A percentile compares a stretch with the other conserved stretches of the same genome.
phyloP scores from a whole-genome alignment of 2,329 filamentous ascomycete genomes.

The Aspergillus candidus region DNA sequence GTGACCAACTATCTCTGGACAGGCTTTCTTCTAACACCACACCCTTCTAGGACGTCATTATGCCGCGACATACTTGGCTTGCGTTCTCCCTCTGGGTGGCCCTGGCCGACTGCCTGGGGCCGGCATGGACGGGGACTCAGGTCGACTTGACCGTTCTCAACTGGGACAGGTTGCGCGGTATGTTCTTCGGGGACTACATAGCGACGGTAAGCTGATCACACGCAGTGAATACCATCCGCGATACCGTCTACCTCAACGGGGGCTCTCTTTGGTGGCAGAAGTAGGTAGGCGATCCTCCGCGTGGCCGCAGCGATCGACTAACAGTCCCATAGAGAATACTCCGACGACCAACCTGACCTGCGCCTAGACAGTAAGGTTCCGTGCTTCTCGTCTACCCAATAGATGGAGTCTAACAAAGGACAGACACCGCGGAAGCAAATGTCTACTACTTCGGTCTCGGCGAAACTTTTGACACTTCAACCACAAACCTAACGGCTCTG shows the following conservation, averaged over 20 bases:
- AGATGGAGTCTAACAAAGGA: not conserved
- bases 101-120: slow-evolving; percentile 20
- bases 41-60: too few relatives aligned
- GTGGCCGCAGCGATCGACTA: not conserved
- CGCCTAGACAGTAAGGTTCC: slow-evolving; percentile 40
- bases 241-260: slow-evolving; percentile 62
- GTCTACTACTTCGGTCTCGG: slow-evolving; percentile 57
- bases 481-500: slow-evolving; percentile 49
- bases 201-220: slow-evolving; percentile 5
- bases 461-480: slow-evolving; percentile 46
- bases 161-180: slow-evolving; percentile 45
- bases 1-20: too few relatives aligned
- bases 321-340: slow-evolving; percentile 30
- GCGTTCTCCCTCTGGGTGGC: not conserved
- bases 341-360: slow-evolving; percentile 37
- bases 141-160: slow-evolving; percentile 55
- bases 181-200: slow-evolving; percentile 12
- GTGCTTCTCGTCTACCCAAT: slow-evolving; percentile 1
- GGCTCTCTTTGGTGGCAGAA: slow-evolving; percentile 52
- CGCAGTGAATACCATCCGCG: slow-evolving; percentile 53
- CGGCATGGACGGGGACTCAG: slow-evolving; percentile 44
- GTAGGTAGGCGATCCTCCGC: slow-evolving; percentile 10
- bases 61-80: too few relatives aligned
- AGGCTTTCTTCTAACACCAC: too few relatives aligned
- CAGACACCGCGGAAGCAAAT: slow-evolving; percentile 49